phyloP scores from a whole-genome alignment of 495 filamentous ascomycete species.

The Penicillium ochrochloron region DNA sequence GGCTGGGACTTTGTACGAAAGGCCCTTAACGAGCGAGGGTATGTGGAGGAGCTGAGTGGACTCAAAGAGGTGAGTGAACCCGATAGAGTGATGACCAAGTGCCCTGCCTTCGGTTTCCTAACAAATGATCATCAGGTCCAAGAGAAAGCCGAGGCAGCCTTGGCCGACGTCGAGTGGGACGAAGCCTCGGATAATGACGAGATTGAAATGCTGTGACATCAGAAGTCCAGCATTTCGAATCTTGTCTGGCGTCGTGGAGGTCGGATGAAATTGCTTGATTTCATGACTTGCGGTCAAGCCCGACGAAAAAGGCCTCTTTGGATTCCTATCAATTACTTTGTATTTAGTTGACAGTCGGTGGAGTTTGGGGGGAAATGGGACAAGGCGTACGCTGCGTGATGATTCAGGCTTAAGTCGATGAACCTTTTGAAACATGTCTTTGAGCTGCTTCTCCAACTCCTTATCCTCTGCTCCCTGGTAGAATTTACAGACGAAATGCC shows the following conservation, averaged over 20 bases:
- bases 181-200: slow-evolving; percentile 58
- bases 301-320: slow-evolving; percentile 86
- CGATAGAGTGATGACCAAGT: neutral
- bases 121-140: slow-evolving; percentile 58
- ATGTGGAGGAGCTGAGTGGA: slow-evolving; percentile 88
- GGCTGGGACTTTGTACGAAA: slow-evolving; percentile 90
- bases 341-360: slow-evolving; percentile 10
- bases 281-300: slow-evolving; percentile 56
- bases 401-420: slow-evolving; percentile 86
- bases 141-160: slow-evolving; percentile 71
- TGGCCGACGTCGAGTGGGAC: slow-evolving; percentile 65
- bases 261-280: slow-evolving; percentile 7
- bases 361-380: neutral
- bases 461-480: slow-evolving; percentile 90
- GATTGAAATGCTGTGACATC: slow-evolving; percentile 33
- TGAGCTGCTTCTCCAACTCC: slow-evolving; percentile 70
- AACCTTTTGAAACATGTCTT: slow-evolving; percentile 75
- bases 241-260: neutral
- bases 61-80: slow-evolving; percentile 72
- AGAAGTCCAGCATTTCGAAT: neutral
- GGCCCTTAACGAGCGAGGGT: slow-evolving; percentile 82
- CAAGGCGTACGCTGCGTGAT: slow-evolving; percentile 73
- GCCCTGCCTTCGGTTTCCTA: slow-evolving; percentile 16
- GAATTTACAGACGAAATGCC: slow-evolving; percentile 96
- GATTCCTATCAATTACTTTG: slow-evolving; percentile 68